Evolutionary conservation across 192 early-diverging fungal species (phyloP).

Genomic region (Rhizophagus prolifer): DNA sequence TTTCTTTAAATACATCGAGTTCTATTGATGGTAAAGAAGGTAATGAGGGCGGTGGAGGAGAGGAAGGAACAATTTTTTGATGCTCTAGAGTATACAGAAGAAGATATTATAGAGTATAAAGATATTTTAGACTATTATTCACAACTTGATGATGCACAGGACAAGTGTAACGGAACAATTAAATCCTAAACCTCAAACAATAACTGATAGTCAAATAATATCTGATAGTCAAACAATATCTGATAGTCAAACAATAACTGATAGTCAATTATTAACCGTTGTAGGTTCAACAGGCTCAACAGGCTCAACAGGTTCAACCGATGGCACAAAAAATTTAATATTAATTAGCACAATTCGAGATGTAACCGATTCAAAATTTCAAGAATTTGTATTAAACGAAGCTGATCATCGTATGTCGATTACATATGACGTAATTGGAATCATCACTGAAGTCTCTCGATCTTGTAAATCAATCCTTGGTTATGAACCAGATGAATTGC

Average conservation of each 20-base stretch:
- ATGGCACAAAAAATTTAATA: neutral
- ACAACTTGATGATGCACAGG: no score
- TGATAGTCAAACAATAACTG: neutral
- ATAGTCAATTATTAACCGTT: neutral
- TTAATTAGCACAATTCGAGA: neutral
- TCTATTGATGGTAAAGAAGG: neutral
- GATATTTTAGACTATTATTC: no score
- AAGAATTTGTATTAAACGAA: neutral
- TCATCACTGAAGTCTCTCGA: neutral
- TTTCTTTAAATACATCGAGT: neutral
- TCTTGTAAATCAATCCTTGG: neutral
- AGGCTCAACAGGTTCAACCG: neutral
- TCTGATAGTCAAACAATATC: no score
- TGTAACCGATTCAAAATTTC: slow-evolving; percentile 1
- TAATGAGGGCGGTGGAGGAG: neutral
- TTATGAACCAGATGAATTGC: neutral
- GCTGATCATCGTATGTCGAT: neutral
- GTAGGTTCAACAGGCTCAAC: slow-evolving; percentile 4
- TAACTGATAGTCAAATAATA: neutral
- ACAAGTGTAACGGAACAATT: no score
- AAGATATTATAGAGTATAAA: neutral
- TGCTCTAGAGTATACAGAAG: neutral
- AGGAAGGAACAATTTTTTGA: slow-evolving; percentile 1
- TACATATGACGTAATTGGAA: neutral
- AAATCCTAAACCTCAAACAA: no score